Percentiles rank a stretch among this genome's conserved stretches.
Conservation (phyloP, 2,329 filamentous ascomycete species). For the Aspergillus spinulosporus region DNA sequence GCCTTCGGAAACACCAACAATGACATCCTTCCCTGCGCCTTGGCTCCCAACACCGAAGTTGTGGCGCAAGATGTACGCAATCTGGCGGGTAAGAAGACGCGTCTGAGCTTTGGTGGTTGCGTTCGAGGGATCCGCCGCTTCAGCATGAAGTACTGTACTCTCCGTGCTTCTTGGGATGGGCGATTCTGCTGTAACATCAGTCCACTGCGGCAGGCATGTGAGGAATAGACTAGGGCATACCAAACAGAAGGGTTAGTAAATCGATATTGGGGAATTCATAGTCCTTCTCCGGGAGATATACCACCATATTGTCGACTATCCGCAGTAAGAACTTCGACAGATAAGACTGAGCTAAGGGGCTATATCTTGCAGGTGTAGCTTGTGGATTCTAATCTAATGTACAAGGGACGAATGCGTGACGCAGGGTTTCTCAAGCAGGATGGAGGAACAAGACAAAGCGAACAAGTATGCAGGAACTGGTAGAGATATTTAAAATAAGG, state of each 20-base stretch:
- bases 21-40: conserved; percentile 17
- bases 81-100: conserved; percentile 18
- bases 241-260: conserved; percentile 16
- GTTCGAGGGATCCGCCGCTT: conserved; percentile 20
- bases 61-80: conserved; percentile 18
- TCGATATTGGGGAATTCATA: conserved; percentile 18
- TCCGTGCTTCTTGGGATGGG: conserved; percentile 15
- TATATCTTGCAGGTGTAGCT: too few relatives aligned
- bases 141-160: conserved; percentile 16
- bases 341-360: background rate
- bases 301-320: conserved; percentile 10
- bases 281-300: conserved; percentile 20
- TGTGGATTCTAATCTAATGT: too few relatives aligned
- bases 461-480: too few relatives aligned
- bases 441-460: too few relatives aligned
- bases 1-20: conserved; percentile 16
- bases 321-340: background rate
- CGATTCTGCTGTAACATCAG: conserved; percentile 12
- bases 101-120: conserved; percentile 19
- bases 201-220: background rate
- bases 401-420: too few relatives aligned
- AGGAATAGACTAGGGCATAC: conserved; percentile 5
- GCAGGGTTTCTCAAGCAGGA: too few relatives aligned
- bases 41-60: conserved; percentile 16
- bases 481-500: background rate